These are phyloP conservation scores for Microdochium trichocladiopsis DNA, from an alignment of 2,329 filamentous ascomycete species.

Conservation along the genomic window DNA sequence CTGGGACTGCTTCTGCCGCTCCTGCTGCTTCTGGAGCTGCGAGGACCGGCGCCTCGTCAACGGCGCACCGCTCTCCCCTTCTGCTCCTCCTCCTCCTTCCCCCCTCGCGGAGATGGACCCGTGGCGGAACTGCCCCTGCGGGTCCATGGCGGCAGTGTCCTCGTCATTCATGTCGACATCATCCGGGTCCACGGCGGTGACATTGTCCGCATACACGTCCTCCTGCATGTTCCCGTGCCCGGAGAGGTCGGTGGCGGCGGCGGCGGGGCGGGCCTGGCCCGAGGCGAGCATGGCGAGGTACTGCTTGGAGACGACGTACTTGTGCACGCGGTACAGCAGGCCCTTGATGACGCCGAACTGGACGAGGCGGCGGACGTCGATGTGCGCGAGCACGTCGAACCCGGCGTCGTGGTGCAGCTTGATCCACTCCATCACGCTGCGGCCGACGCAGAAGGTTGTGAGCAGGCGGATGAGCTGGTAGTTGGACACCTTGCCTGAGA, in stretches of 20 bases:
- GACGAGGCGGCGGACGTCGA: conserved; percentile 86
- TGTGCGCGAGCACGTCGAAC: conserved; percentile 59
- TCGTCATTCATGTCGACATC: conserved; percentile 3
- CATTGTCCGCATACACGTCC: conserved; percentile 2
- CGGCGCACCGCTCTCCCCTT: conserved; percentile 1
- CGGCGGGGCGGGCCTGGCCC: conserved; percentile 35
- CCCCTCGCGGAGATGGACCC: background rate
- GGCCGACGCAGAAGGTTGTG: conserved; percentile 73
- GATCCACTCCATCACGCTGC: conserved; percentile 84
- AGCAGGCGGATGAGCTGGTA: conserved; percentile 76
- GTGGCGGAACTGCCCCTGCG: conserved; percentile 1
- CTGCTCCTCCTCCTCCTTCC: background rate
- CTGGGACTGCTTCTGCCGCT: conserved; percentile 28
- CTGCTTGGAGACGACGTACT: conserved; percentile 70
- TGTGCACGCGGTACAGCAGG: conserved; percentile 86
- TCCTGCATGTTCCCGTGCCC: conserved; percentile 9
- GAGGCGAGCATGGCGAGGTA: conserved; percentile 50
- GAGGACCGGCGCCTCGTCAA: conserved; percentile 10
- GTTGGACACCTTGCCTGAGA: conserved; percentile 36
- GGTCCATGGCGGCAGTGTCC: background rate
- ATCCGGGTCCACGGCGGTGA: background rate
- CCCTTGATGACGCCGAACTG: conserved; percentile 97
- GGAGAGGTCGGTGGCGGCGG: conserved; percentile 10
- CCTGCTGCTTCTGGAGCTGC: conserved; percentile 13
- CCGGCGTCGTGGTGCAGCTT: conserved; percentile 62